Evolutionary conservation across 768 basidiomycete species (phyloP), one percentile per base, ranked within the genome.

Genomic region (Favolaschia claudopus): DNA sequence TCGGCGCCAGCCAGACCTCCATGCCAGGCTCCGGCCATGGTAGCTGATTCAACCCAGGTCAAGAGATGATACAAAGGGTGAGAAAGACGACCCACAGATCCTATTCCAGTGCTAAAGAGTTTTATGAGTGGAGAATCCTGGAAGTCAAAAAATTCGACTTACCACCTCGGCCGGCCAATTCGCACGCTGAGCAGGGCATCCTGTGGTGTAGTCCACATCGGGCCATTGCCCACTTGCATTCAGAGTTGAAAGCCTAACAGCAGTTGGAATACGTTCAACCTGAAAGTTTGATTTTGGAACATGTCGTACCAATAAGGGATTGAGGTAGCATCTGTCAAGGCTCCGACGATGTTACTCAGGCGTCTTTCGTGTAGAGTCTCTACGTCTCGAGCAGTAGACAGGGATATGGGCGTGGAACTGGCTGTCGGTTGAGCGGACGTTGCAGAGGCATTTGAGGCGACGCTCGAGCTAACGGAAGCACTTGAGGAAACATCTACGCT

Each of bases 101-200:
- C 84, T 79, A 37, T 71, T 70, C 84, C 85, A 89, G 61, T 89
- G 87, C 58, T 45, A 38, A 32, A 17, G 17, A 39, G 8, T 17
- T 28, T 5, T 28, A 8, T 2, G 36, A 27, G 17, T 44, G 43
- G 20, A 19, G 27, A 38, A 19, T 12, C 10, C 27, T n/a, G 8
- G 19, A 25, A 13, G 24, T 7, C 22, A 12, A 45, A 31, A 44
- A 22, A 22, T 40, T n/a, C n/a, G n/a, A 7, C 58, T 15, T 24
- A 54, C 52, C 2, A 61, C 69, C 69, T 85, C 77, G 13, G 88
- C 88, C 9, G 87, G 88, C 89, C 89, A 90, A 63, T 87, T 90
- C 6, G 88, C 88, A 12, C 83, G 77, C 52, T 80, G 80, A 7
- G 86, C 89, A 37, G 70, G 67, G 60, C 89, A 90, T 7, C 89